These are phyloP conservation scores for Dissophora globulifera DNA, from an alignment of 192 early-diverging fungal genomes.

Conservation along the genomic window DNA sequence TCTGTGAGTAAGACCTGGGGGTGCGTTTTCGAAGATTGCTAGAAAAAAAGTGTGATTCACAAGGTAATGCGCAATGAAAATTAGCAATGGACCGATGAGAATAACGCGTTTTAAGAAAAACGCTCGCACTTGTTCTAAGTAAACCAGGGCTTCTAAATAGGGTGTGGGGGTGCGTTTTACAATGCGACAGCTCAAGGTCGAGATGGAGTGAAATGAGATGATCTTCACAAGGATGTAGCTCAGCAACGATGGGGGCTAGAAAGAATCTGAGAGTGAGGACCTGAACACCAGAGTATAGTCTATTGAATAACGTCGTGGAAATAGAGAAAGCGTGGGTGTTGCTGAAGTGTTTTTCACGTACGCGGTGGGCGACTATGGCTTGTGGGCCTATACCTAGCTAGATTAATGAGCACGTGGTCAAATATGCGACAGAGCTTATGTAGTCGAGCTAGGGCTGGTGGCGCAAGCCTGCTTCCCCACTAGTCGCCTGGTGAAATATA, in stretches of 20 bases:
- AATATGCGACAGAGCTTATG: too few relatives aligned
- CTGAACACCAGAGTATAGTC: not conserved
- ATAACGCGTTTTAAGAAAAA: not conserved
- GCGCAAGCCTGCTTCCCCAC: too few relatives aligned
- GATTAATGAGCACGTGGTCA: too few relatives aligned
- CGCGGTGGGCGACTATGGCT: constrained; percentile 1
- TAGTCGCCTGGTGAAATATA: too few relatives aligned
- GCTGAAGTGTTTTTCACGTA: not conserved
- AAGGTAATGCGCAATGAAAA: constrained; percentile 2
- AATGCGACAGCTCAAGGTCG: too few relatives aligned
- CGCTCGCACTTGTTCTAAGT: not conserved
- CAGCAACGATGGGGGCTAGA: not conserved
- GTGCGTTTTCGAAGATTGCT: constrained; percentile 13
- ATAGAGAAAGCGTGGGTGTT: not conserved
- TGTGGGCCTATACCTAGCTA: too few relatives aligned
- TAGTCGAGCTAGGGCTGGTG: too few relatives aligned
- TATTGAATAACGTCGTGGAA: not conserved
- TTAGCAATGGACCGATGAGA: constrained; percentile 4
- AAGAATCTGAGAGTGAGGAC: not conserved
- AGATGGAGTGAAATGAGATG: too few relatives aligned
- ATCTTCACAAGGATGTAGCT: not conserved
- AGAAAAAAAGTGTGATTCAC: not conserved
- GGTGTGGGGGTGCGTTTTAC: too few relatives aligned
- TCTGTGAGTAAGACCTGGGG: constrained; percentile 9
- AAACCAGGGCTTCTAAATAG: too few relatives aligned